Evolutionary conservation across 2,329 filamentous ascomycete genomes (phyloP), one percentile per base, ranked within the genome.

Genomic region (Aspergillus spinulosporus): DNA sequence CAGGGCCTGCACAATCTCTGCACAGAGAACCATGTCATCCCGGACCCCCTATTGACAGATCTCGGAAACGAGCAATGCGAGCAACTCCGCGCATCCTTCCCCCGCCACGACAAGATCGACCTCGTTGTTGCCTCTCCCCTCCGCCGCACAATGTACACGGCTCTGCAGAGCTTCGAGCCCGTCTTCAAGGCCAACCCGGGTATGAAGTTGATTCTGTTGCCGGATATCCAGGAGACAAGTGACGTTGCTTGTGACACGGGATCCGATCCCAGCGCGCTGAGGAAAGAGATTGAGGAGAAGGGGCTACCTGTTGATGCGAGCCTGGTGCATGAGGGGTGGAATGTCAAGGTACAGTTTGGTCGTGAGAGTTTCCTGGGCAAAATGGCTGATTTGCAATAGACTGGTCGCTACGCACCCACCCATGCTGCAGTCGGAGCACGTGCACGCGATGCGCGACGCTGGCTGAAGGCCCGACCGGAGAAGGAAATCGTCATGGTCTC

Each of bases 1-100:
- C 80, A 90, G 76, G 92, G 90, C 74, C 85, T 84, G 69, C 92
- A 96, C 81, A 96, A 96, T 73, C 82, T 94, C 68, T 80, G 68
- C 61, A 66, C 78, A 28, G 87, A 82, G 60, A 90, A 92, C 74
- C 88, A 92, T 69, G 68, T 76, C 59, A 78, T 96, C 40, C 86
- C 72, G n/a, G 92, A 97, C 68, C 92, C 92, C 1, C 78, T 84
- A 57, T 82, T 96, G 52, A 96, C 92, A 1, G 78, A 83, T 0
- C 79, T 87, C n/a, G 92, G 92, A 64, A 80, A 87, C 69, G 67
- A 84, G 59, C 91, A 97, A 80, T 95, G 91, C 76, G 76, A 73
- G 29, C 71, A 74, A 12, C 85, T 96, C 40, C 74, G 81, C 64
- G 68, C 78, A 31, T 65, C 60, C 47, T 96, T 95, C 70, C 84